Evolutionary conservation across 2,329 filamentous ascomycete genomes (phyloP).

Genomic region (Trichophyton benhamiae): DNA sequence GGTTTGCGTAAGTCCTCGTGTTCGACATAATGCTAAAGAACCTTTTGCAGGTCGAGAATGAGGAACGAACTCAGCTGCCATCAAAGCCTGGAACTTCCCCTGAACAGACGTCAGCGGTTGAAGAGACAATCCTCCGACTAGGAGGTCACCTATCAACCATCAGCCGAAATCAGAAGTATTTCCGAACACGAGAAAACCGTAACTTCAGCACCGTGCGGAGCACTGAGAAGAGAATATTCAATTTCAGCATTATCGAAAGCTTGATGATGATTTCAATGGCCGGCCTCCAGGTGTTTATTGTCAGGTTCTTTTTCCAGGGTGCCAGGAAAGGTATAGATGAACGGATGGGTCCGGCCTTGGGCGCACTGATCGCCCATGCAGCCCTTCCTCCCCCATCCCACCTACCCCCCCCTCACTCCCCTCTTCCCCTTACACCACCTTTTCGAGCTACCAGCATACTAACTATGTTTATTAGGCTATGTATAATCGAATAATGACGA

Average conservation of each 20-base stretch:
- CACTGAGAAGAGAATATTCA: slow-evolving; percentile 91
- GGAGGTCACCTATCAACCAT: slow-evolving; percentile 88
- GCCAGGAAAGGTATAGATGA: slow-evolving; percentile 49
- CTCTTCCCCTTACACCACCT: background rate
- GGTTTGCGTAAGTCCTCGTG: background rate
- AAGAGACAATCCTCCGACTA: slow-evolving; percentile 92
- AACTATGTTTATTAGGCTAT: slow-evolving; percentile 7
- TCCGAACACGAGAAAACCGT: slow-evolving; percentile 94
- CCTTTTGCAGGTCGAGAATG: slow-evolving; percentile 69
- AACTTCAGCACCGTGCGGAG: slow-evolving; percentile 97
- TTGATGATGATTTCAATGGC: slow-evolving; percentile 91
- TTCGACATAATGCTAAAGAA: background rate
- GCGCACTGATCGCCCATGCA: background rate
- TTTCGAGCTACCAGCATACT: slow-evolving; percentile 2
- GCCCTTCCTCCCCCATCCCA: background rate
- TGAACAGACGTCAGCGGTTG: slow-evolving; percentile 77
- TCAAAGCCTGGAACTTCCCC: slow-evolving; percentile 77
- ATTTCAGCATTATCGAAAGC: slow-evolving; percentile 90
- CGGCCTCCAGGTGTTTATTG: slow-evolving; percentile 88
- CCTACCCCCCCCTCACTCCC: background rate
- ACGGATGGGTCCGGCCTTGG: background rate
- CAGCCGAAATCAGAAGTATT: slow-evolving; percentile 96
- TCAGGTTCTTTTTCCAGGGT: slow-evolving; percentile 96
- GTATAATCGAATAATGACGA: slow-evolving; percentile 8
- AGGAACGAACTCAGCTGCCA: slow-evolving; percentile 66